Percentiles rank a stretch among this genome's conserved stretches.
phyloP scores from a whole-genome alignment of 305 asterid genomes.

The Fraxinus floribunda region DNA sequence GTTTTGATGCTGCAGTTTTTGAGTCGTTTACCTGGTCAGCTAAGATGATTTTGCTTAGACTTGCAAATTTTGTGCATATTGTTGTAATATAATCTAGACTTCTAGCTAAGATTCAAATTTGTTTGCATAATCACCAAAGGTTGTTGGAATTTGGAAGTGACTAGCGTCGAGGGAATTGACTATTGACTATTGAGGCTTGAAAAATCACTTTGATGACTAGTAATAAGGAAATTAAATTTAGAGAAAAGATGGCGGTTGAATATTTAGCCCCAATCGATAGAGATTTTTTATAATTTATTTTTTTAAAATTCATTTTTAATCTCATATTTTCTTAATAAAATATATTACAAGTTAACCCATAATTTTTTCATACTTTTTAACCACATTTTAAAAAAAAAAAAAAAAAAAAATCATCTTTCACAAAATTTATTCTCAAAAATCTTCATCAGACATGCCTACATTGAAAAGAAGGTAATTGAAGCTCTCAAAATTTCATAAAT shows the following conservation, averaged over 20 bases:
- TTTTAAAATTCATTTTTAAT: too few relatives aligned
- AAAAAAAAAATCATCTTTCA: too few relatives aligned
- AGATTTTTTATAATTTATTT: neutral
- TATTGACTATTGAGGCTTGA: neutral
- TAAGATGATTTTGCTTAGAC: neutral
- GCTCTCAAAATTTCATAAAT: neutral
- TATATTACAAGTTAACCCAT: neutral
- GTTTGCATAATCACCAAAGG: neutral
- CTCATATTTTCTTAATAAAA: too few relatives aligned
- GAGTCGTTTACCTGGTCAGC: neutral
- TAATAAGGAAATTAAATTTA: neutral
- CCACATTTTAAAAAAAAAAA: neutral
- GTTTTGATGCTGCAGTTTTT: constrained; percentile 1
- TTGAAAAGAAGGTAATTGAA: neutral
- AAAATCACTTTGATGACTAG: neutral
- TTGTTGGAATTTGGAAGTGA: neutral
- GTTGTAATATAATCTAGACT: neutral
- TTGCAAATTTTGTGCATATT: constrained; percentile 6
- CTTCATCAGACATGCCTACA: neutral
- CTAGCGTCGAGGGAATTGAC: neutral
- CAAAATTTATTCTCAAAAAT: neutral
- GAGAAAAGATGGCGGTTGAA: neutral
- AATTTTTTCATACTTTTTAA: neutral
- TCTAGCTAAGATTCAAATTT: neutral
- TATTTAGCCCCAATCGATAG: neutral